These are phyloP conservation scores for Trichoderma koningiopsis DNA, from an alignment of 2,329 filamentous ascomycete species.

Conservation along the genomic window DNA sequence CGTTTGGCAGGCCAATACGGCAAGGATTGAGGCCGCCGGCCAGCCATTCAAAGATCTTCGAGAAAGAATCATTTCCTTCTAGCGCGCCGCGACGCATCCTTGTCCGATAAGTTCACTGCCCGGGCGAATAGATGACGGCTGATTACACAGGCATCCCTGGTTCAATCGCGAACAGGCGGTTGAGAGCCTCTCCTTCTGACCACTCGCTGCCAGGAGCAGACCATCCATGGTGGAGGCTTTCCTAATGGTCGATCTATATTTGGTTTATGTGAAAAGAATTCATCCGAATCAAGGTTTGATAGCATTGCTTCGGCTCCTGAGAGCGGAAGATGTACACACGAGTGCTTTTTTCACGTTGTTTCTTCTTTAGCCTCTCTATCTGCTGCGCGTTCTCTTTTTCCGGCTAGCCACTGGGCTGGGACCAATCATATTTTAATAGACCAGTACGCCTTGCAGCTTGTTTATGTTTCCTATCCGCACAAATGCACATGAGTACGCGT, in stretches of 20 bases:
- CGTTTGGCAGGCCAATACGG: not conserved
- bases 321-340: not conserved
- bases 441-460: not conserved
- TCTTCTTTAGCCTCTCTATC: not conserved
- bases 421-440: not conserved
- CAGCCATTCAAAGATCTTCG: not conserved
- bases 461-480: not conserved
- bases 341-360: not conserved
- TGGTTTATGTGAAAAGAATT: not conserved
- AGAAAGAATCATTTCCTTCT: not conserved
- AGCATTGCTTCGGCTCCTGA: not conserved
- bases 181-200: not conserved
- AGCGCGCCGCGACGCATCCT: not conserved
- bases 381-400: too few relatives aligned
- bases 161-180: not conserved
- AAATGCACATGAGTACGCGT: too few relatives aligned
- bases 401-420: not conserved
- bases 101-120: not conserved
- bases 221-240: not conserved
- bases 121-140: not conserved
- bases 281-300: not conserved
- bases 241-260: not conserved
- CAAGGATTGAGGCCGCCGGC: not conserved
- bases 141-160: not conserved
- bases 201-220: not conserved